phyloP scores from a whole-genome alignment of 2,329 filamentous ascomycete species.

The Coniochaeta ligniaria region DNA sequence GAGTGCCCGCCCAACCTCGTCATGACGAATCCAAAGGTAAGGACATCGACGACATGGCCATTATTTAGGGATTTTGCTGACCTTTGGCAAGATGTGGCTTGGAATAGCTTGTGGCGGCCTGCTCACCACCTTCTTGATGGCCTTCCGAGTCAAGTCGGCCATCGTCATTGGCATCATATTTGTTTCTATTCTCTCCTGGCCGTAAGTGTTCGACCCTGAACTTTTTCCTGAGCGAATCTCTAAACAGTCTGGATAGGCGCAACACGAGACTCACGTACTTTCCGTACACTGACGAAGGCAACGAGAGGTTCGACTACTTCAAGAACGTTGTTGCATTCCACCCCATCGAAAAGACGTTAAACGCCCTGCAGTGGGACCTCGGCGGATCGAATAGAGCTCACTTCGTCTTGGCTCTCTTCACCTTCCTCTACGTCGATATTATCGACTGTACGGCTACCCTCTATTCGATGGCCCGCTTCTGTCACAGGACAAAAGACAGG shows the following conservation, averaged over 20 bases:
- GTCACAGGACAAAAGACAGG: conserved; percentile 42
- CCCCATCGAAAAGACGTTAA: conserved; percentile 57
- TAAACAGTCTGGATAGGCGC: conserved; percentile 34
- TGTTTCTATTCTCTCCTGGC: conserved; percentile 70
- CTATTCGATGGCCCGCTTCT: conserved; percentile 77
- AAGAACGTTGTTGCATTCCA: conserved; percentile 65
- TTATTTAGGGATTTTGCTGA: background rate
- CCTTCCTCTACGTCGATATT: conserved; percentile 74
- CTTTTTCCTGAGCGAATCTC: background rate
- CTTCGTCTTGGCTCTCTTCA: conserved; percentile 66
- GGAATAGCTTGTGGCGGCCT: conserved; percentile 76
- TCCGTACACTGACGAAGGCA: conserved; percentile 55
- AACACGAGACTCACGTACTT: conserved; percentile 67
- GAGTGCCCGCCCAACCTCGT: conserved; percentile 49
- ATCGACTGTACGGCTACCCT: conserved; percentile 72
- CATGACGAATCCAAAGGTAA: conserved; percentile 69
- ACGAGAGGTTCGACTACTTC: conserved; percentile 64
- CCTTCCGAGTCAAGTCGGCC: conserved; percentile 67
- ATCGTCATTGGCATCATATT: conserved; percentile 67
- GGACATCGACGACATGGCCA: conserved; percentile 7
- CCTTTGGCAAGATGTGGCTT: conserved; percentile 62
- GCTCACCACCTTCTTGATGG: conserved; percentile 73
- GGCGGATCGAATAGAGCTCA: conserved; percentile 45
- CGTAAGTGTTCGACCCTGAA: conserved; percentile 34
- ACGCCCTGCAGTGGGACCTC: conserved; percentile 61